Conservation (phyloP, 805 yeast genomes). For the Naumovozyma baii region DNA sequence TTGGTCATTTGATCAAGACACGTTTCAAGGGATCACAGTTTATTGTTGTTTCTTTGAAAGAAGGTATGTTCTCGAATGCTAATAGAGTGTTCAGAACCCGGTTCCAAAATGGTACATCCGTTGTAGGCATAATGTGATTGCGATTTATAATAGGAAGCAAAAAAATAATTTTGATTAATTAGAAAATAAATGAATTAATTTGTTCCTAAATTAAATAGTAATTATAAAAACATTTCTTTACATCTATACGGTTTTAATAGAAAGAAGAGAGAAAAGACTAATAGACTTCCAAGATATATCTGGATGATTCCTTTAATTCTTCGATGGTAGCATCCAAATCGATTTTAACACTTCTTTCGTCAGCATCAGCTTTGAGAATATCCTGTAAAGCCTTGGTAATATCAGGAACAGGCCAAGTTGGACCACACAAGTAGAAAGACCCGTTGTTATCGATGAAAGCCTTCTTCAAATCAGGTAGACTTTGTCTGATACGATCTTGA, state of each 20-base stretch:
- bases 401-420: conserved; percentile 99
- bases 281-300: conserved; percentile 90
- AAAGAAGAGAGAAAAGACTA: conserved; percentile 27
- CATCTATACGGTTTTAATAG: background rate
- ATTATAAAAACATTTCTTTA: background rate
- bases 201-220: background rate
- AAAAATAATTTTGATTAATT: no score
- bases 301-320: conserved; percentile 83
- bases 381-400: conserved; percentile 84
- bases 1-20: conserved; percentile 92
- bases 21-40: conserved; percentile 93
- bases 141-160: no score
- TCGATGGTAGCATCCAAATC: conserved; percentile 78
- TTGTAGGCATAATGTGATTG: conserved; percentile 63
- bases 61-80: conserved; percentile 97
- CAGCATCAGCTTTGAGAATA: conserved; percentile 64
- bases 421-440: conserved; percentile 93
- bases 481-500: conserved; percentile 84
- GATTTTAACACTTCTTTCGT: conserved; percentile 50
- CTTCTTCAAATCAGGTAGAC: conserved; percentile 59
- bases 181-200: background rate
- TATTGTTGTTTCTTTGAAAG: conserved; percentile 91
- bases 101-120: conserved; percentile 94
- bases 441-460: conserved; percentile 76
- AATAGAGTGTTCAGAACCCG: conserved; percentile 87